phyloP scores from a whole-genome alignment of 805 yeast genomes.

The Zygotorulaspora sp. region DNA sequence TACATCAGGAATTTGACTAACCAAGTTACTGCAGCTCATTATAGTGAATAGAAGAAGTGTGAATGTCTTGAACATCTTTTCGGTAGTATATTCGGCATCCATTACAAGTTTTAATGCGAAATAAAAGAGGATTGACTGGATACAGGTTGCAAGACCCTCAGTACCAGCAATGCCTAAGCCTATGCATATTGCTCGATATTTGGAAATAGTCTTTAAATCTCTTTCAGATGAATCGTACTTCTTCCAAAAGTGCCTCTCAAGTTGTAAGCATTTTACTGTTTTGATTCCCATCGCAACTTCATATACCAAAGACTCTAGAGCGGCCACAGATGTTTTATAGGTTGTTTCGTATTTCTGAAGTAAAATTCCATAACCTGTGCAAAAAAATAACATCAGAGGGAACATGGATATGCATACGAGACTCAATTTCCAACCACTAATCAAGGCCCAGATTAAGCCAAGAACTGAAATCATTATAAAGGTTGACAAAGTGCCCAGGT shows the following conservation, averaged over 20 bases:
- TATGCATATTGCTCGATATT: slow-evolving; percentile 50
- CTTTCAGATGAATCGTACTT: slow-evolving; percentile 36
- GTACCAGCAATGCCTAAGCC: slow-evolving; percentile 66
- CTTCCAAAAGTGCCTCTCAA: slow-evolving; percentile 45
- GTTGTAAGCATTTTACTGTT: slow-evolving; percentile 56
- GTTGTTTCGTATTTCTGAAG: slow-evolving; percentile 52
- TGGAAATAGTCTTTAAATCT: slow-evolving; percentile 40
- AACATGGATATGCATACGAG: slow-evolving; percentile 74
- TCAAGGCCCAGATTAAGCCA: slow-evolving; percentile 75
- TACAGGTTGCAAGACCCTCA: slow-evolving; percentile 48
- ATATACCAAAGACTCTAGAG: slow-evolving; percentile 46
- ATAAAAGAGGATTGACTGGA: slow-evolving; percentile 70
- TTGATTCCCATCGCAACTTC: slow-evolving; percentile 57
- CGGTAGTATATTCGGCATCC: slow-evolving; percentile 47
- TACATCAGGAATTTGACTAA: slow-evolving; percentile 71
- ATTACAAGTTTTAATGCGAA: slow-evolving; percentile 77
- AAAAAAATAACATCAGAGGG: slow-evolving; percentile 53
- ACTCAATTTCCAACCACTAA: slow-evolving; percentile 80
- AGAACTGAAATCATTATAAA: slow-evolving; percentile 49
- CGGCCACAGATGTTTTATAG: slow-evolving; percentile 55
- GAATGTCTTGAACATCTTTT: slow-evolving; percentile 63
- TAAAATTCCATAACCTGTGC: slow-evolving; percentile 48
- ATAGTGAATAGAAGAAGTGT: slow-evolving; percentile 71
- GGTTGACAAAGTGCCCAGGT: slow-evolving; percentile 51
- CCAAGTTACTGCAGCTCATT: slow-evolving; percentile 53